Evolutionary conservation across 75 land plant species (phyloP), one percentile per base, ranked within the genome.

Genomic region (Larix kaempferi): DNA sequence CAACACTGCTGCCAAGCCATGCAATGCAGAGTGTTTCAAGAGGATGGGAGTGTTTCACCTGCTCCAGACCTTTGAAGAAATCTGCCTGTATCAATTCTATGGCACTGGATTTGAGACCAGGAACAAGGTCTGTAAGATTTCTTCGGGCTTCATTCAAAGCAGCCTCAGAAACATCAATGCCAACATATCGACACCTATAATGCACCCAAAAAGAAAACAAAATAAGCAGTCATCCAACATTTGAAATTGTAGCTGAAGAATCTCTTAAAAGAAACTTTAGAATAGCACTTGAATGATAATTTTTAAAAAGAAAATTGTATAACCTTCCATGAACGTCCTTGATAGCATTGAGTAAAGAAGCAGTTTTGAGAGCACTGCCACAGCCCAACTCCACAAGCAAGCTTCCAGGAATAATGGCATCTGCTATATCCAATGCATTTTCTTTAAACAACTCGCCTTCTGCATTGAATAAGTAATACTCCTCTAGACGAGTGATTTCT

Each of bases 1-100:
- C 85, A 13, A 86, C 78, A 37, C 85, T 78, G 82, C 85, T 86
- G 22, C 87, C 87, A 22, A 86, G 85, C 87, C 87, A 86, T 54
- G 80, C 23, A 75, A 86, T 73, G 71, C 87, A 86, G 26, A 86
- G 57, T 11, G 54, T 19, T 2, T 79, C 72, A 13, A 76, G 39
- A n/a, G 87, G 87, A 76, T 83, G 77, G n/a, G 16, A 5, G 6
- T 39, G 60, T 35, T 78, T 74, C n/a, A 83, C 87, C 57, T 74
- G 59, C 74, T 49, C 52, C 62, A 83, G 72, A 25, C 86, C 88
- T 75, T 83, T 66, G 60, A 86, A 54, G 57, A 84, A 86, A 49
- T 86, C 82, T 14, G 76, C 85, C 59, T 83, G 73, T 26, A 86
- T 71, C 54, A 86, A 55, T 10, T 83, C 82, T 26, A 86, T 26